Evolutionary conservation across 2,329 filamentous ascomycete species (phyloP), one percentile per base, ranked within the genome.

Genomic region (Trichoderma brevicompactum): DNA sequence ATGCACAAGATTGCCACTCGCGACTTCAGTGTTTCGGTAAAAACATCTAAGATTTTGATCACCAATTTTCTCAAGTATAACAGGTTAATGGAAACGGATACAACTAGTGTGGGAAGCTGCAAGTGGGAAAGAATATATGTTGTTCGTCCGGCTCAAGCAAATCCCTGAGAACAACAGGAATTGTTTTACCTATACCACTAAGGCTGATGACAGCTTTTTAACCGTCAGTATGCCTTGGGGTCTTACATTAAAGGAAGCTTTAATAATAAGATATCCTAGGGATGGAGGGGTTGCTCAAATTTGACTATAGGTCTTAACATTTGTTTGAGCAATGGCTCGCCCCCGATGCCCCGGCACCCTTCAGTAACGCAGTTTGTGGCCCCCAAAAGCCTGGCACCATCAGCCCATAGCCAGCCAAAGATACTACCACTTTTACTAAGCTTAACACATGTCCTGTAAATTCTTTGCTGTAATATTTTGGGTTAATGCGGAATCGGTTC

Each of bases 401-500:
- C 38, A 46, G 8, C 9, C 58, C 61, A 67, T 43, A 23, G 19
- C 7, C 70, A 69, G 3, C 44, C n/a, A 54, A 44, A 1, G 52
- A 65, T 2, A 68, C 68, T 32, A 58, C 54, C 1, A 43, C 54
- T 6, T 65, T 75, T 1, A 60, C 69, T 2, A 52, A 65, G 3
- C 60, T 77, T 2, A 76, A 74, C 43, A 73, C 72, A 0, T 77
- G 75, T 46, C 71, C 72, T 1, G 66, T 76, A 5, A 73, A 74
- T 12, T 70, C 71, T 12, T 74, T n/a, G 72, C 54, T 72, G 73
- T 64, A 68, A 79, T 64, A 72, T 75, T 48, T 80, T 75, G 74
- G 80, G 79, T 6, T 71, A 77, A 32, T 82, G 80, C 38, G 79
- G 79, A n/a, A 75, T 73, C 17, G 77, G 76, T 1, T 62, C 66